Base-by-base conservation (phyloP, 345 rosid genomes). In the Gossypium australe region DNA sequence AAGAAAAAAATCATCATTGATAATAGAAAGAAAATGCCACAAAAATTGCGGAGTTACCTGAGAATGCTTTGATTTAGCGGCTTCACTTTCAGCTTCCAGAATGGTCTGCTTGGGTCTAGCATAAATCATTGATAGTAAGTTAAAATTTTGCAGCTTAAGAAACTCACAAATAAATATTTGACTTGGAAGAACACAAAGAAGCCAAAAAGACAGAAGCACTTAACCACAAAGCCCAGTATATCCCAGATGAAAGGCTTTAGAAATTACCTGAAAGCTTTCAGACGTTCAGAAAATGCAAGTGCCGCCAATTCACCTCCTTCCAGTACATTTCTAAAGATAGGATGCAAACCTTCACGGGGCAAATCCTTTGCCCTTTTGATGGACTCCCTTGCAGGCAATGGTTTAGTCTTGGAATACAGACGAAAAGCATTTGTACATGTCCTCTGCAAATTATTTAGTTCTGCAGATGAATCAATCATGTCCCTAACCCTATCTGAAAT, bases 41-140 rank as follows among this genome's bases (percentile, higher is more conserved):
- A 71, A 14, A 43, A 66, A 14, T 52, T 61, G 11, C 48, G 51
- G 56, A 43, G 69, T 77, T 78, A 92, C 98, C 97, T 87, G 77
- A 65, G 64, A 13, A 82, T 86, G 81, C 81, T 93, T 95, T 68
- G 91, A 90, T 82, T 84, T 93, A 77, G 94, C 83, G 72, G 94
- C 88, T 82, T 89, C 97, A 79, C 97, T 98, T 90, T 95, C 98
- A 73, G 98, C 90, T 86, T 95, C 99, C 83, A 95, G 81, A 81
- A 95, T 88, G 22, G 99, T 95, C 85, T 90, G 98, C 89, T 90
- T 95, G 48, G 98, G 99, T 80, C 99, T 95, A 83, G 76, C 43
- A 83, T 11, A 82, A 27, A 78, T 82, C 76, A 82, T 38, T 17
- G 72, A 82, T 76, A 66, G 34, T 69, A 48, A 17, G 51, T 76